Conservation (phyloP, 768 basidiomycete species). For the Saitozyma podzolica region DNA sequence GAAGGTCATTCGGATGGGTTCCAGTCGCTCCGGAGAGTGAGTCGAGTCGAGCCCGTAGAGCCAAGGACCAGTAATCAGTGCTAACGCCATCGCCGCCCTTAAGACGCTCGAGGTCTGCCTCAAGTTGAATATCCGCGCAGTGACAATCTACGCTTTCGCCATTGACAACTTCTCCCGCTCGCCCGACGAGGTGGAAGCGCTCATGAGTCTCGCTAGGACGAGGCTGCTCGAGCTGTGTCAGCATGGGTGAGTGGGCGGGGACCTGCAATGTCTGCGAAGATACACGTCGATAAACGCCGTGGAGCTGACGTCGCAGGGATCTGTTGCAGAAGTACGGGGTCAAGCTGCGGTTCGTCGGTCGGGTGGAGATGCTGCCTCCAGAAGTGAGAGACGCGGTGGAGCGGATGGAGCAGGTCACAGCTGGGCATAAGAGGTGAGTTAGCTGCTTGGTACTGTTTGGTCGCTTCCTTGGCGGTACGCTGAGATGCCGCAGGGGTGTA, state of each 20-base stretch:
- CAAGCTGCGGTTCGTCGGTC: constrained; percentile 78
- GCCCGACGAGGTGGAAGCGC: constrained; percentile 76
- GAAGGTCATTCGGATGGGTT: constrained; percentile 87
- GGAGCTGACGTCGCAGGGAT: constrained; percentile 58
- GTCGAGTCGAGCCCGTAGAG: constrained; percentile 33
- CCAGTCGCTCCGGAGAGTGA: constrained; percentile 70
- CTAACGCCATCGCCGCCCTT: background rate
- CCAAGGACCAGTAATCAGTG: background rate
- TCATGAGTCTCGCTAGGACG: constrained; percentile 81
- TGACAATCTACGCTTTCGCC: constrained; percentile 95
- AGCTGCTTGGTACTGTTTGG: background rate
- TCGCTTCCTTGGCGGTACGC: background rate
- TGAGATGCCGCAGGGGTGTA: constrained; percentile 63
- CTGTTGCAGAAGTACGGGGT: constrained; percentile 80
- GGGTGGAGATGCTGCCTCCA: constrained; percentile 71
- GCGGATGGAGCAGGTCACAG: constrained; percentile 75
- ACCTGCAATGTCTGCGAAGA: background rate
- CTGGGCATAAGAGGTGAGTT: constrained; percentile 66
- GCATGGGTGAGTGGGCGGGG: constrained; percentile 66
- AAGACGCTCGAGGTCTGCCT: constrained; percentile 90
- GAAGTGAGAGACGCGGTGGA: constrained; percentile 67
- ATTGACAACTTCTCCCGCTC: constrained; percentile 95
- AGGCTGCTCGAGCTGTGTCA: constrained; percentile 74
- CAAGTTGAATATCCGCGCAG: constrained; percentile 72
- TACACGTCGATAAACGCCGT: background rate